Evolutionary conservation across 2,329 filamentous ascomycete species (phyloP).

Genomic region (Phialophora macrospora): DNA sequence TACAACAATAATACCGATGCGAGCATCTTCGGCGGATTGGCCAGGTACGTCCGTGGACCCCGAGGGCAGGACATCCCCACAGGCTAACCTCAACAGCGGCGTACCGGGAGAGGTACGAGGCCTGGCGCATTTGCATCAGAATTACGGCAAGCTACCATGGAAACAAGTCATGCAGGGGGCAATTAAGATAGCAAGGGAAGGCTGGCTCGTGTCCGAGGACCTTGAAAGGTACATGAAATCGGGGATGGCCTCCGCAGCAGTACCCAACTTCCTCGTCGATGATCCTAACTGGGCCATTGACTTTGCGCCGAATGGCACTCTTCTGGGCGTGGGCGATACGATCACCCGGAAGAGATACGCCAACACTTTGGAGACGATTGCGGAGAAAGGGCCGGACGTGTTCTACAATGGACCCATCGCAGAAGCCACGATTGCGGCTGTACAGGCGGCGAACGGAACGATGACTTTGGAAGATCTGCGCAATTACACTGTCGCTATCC

Average conservation of each 20-base stretch:
- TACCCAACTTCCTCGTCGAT: constrained; percentile 70
- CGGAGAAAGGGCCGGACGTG: constrained; percentile 70
- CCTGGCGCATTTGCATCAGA: constrained; percentile 73
- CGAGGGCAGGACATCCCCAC: not conserved
- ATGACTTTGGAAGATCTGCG: constrained; percentile 81
- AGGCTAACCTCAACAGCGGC: constrained; percentile 48
- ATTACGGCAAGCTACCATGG: constrained; percentile 69
- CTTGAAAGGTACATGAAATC: constrained; percentile 72
- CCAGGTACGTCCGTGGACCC: constrained; percentile 51
- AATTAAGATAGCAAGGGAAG: constrained; percentile 72
- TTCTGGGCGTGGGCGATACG: constrained; percentile 72
- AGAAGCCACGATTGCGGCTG: constrained; percentile 70
- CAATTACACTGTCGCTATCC: constrained; percentile 71
- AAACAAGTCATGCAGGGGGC: constrained; percentile 73
- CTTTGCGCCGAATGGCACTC: constrained; percentile 81
- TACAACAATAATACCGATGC: constrained; percentile 71
- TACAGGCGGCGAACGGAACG: constrained; percentile 75
- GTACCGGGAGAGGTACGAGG: constrained; percentile 70
- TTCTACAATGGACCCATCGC: constrained; percentile 78
- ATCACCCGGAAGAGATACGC: constrained; percentile 84
- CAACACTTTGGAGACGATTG: constrained; percentile 77
- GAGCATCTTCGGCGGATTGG: constrained; percentile 74
- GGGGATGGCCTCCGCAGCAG: constrained; percentile 49
- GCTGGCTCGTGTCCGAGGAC: constrained; percentile 75
- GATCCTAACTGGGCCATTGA: constrained; percentile 83